Conservation (phyloP, 768 basidiomycete genomes). For the Hericium erinaceus region DNA sequence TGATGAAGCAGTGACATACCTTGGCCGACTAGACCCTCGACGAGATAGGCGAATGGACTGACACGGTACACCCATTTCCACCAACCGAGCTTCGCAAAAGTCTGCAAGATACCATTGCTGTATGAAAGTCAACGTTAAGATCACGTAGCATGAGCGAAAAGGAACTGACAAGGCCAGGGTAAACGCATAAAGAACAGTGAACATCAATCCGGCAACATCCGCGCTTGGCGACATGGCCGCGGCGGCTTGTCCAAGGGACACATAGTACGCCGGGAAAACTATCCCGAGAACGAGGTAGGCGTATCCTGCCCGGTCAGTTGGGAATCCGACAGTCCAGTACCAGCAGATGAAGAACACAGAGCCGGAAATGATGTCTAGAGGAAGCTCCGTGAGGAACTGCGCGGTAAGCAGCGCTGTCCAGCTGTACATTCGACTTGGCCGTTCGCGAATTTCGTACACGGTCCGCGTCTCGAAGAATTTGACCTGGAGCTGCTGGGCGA, state of each 20-base stretch:
- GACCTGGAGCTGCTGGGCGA: conserved; percentile 35
- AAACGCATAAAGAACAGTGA: conserved; percentile 30
- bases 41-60: conserved; percentile 28
- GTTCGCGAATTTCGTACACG: conserved; percentile 33
- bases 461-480: conserved; percentile 30
- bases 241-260: conserved; percentile 31
- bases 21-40: conserved; percentile 32
- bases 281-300: conserved; percentile 30
- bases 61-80: conserved; percentile 34
- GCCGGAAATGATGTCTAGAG: conserved; percentile 32
- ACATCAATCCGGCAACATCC: conserved; percentile 32
- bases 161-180: conserved; percentile 31
- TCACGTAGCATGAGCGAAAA: not conserved
- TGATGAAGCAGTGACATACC: conserved; percentile 26
- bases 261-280: conserved; percentile 34
- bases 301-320: conserved; percentile 29
- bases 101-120: conserved; percentile 41
- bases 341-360: conserved; percentile 37
- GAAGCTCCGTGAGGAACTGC: conserved; percentile 31
- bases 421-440: conserved; percentile 32
- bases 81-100: conserved; percentile 33
- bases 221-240: conserved; percentile 34
- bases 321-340: conserved; percentile 39
- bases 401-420: conserved; percentile 29
- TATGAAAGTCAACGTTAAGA: not conserved